Percentiles rank a stretch among this genome's conserved stretches.
Evolutionary conservation across 768 basidiomycete species (phyloP).

Genomic region (Boletus pseudo-olivaceus): DNA sequence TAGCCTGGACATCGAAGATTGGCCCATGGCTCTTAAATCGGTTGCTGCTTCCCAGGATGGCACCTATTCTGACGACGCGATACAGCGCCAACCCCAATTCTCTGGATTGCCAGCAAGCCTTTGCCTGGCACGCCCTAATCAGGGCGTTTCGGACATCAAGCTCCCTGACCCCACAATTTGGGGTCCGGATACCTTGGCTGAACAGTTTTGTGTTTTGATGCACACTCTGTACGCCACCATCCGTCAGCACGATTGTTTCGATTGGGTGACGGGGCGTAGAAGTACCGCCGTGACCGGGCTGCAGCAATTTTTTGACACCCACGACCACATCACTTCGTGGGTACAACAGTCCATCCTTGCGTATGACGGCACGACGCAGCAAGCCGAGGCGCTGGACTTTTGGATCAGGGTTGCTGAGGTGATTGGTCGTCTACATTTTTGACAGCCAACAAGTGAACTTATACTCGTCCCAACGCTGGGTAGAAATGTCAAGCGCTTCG

Average conservation of each 20-base stretch:
- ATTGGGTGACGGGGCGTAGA: constrained; percentile 45
- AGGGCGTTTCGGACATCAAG: background rate
- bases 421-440: constrained; percentile 19
- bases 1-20: constrained; percentile 27
- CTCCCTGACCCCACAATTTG: constrained; percentile 39
- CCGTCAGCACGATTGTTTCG: constrained; percentile 69
- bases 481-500: constrained; percentile 64
- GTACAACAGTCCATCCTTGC: constrained; percentile 61
- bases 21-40: constrained; percentile 12
- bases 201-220: constrained; percentile 80
- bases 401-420: constrained; percentile 83
- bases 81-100: background rate
- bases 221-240: constrained; percentile 66
- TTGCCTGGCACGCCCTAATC: background rate
- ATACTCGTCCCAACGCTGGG: background rate
- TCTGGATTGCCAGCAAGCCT: constrained; percentile 23
- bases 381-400: constrained; percentile 60
- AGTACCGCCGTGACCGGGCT: constrained; percentile 43
- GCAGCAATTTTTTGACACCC: constrained; percentile 51
- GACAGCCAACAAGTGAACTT: background rate
- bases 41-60: background rate
- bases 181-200: constrained; percentile 67
- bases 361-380: constrained; percentile 46
- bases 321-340: constrained; percentile 64
- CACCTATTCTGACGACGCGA: constrained; percentile 2